Base-by-base conservation (phyloP, 805 yeast genomes). In the Zygotorulaspora florentina region DNA sequence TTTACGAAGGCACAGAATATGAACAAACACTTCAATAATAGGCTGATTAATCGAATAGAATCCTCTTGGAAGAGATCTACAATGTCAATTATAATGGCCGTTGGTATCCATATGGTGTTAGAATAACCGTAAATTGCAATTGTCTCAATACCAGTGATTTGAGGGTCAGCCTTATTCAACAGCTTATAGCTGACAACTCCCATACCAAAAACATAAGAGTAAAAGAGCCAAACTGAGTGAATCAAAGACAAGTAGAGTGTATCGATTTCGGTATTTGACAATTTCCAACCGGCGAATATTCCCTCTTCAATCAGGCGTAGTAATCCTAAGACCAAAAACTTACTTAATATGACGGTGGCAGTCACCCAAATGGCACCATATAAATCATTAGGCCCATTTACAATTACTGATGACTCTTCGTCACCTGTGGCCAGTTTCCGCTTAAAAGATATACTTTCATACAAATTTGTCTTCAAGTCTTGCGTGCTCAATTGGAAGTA, bases 291-390 rank as follows among this genome's bases (percentile, higher is more conserved):
- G 11, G 69, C 56, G 58, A 78, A 74, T 23, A 77, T 55, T 70
- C 77, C 73, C 20, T 77, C 73, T n/a, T 80, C 69, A n/a, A 88
- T 56, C 17, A 85, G 59, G 39, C 82, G 80, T 2, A 86, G 77
- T 16, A 86, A 75, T 0, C 95, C 83, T 29, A 85, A 77, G 37
- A 89, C 76, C 47, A 88, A 81, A 66, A 89, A 89, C 62, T 87
- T 72, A 27, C 83, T 69, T 52, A 86, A 79, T 1, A 87, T 79
- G 40, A 87, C 77, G 0, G 96, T 84, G 0, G 89, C 88, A 10
- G 91, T 85, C 36, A 90, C 81, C 98, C 98, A 90, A 15, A 88
- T 70, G 7, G 95, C 85, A 0, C 96, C 96, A 63, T 88, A 91
- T 43, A 90, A 67, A 58, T 90, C 98, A 33, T 5, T 33, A 2